phyloP scores from a whole-genome alignment of 805 yeast species.

The Zygosaccharomyces pseudorouxii region DNA sequence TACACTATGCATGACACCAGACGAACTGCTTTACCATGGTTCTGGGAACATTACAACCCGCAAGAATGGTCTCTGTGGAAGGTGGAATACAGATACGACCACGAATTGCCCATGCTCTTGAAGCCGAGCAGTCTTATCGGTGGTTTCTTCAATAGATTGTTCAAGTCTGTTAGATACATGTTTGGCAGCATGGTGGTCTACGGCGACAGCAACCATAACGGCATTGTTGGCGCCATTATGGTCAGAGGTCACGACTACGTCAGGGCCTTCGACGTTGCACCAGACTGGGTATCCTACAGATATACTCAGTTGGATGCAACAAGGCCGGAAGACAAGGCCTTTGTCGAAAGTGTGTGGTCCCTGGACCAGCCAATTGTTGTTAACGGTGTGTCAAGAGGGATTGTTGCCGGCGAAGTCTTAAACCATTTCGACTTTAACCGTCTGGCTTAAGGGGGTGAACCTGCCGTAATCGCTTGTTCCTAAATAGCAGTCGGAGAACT shows the following conservation, averaged over 20 bases:
- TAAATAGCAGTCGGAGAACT: no score
- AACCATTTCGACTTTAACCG: constrained; percentile 35
- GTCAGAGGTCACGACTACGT: constrained; percentile 88
- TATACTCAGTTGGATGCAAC: constrained; percentile 80
- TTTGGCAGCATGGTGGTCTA: constrained; percentile 91
- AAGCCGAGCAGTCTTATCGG: constrained; percentile 98
- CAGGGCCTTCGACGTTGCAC: constrained; percentile 97
- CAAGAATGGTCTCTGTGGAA: constrained; percentile 92
- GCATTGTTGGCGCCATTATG: constrained; percentile 91
- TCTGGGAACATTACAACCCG: constrained; percentile 93
- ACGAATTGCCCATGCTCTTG: constrained; percentile 92
- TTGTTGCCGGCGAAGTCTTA: constrained; percentile 96
- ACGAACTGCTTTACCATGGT: constrained; percentile 91
- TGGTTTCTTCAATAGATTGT: constrained; percentile 94
- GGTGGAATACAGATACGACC: constrained; percentile 96
- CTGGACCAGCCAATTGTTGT: constrained; percentile 92
- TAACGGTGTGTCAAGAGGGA: constrained; percentile 77
- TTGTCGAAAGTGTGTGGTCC: constrained; percentile 88
- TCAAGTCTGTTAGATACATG: constrained; percentile 87
- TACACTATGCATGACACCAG: constrained; percentile 98
- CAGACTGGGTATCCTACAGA: constrained; percentile 95
- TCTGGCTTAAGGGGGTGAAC: neutral
- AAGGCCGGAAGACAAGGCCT: constrained; percentile 69
- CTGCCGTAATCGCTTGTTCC: no score
- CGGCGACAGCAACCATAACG: constrained; percentile 98